A percentile compares a stretch with the other conserved stretches of the same genome.
These are phyloP conservation scores for Eimeria falciformis DNA, from an alignment of 169 alveolate genomes.

Conservation along the genomic window DNA sequence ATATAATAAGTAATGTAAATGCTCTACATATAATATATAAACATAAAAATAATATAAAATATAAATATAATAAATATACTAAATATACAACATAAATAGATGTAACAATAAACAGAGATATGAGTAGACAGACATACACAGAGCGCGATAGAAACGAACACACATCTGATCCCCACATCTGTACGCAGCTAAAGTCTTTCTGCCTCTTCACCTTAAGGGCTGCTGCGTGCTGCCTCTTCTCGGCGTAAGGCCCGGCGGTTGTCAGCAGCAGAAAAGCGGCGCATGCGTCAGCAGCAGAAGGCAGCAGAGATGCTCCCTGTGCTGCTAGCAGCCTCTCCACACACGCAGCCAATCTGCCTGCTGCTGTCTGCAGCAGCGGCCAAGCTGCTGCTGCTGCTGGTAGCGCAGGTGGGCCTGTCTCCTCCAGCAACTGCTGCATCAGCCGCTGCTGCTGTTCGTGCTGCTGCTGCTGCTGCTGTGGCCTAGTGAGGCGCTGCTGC, in stretches of 20 bases:
- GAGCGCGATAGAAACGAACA: neutral
- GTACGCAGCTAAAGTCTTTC: too few relatives aligned
- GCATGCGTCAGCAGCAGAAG: constrained; percentile 60
- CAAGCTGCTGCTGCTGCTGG: neutral
- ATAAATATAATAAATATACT: too few relatives aligned
- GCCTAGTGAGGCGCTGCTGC: constrained; percentile 12
- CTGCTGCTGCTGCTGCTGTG: neutral
- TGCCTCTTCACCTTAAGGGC: neutral
- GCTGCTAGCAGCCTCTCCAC: neutral
- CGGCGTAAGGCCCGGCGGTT: neutral
- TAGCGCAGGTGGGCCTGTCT: neutral
- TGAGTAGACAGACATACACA: neutral
- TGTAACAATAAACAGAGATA: too few relatives aligned
- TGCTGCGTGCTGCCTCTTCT: neutral
- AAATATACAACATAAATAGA: too few relatives aligned
- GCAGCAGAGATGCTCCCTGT: constrained; percentile 42
- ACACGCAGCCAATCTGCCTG: neutral
- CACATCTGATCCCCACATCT: too few relatives aligned
- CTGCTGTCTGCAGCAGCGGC: constrained; percentile 47
- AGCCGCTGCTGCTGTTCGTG: neutral
- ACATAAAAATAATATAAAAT: too few relatives aligned
- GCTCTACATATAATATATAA: too few relatives aligned
- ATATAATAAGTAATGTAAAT: too few relatives aligned
- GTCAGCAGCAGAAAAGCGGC: constrained; percentile 52
- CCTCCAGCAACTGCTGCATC: constrained; percentile 7